A percentile compares a stretch with the other conserved stretches of the same genome.
These are phyloP conservation scores for Hypoxylon sp. DNA, from an alignment of 2,329 filamentous ascomycete species.

Conservation along the genomic window DNA sequence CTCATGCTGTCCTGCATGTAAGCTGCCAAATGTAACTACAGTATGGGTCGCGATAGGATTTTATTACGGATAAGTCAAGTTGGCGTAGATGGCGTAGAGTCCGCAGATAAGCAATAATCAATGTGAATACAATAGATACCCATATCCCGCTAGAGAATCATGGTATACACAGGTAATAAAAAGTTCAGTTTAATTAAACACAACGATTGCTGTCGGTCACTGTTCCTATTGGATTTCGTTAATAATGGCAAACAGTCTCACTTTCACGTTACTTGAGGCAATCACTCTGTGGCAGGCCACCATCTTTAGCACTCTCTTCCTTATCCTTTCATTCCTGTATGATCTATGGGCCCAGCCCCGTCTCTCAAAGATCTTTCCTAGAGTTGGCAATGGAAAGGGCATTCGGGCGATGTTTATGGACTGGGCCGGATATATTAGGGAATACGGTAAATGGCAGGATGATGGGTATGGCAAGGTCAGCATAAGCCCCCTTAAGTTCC, in stretches of 20 bases:
- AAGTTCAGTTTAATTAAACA: neutral
- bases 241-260: neutral
- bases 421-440: neutral
- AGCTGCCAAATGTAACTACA: neutral
- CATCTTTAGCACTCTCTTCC: neutral
- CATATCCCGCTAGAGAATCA: neutral
- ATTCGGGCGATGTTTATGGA: neutral
- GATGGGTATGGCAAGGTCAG: neutral
- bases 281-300: neutral
- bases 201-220: neutral
- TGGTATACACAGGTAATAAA: neutral
- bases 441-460: conserved; percentile 2
- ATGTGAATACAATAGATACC: conserved; percentile 1
- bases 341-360: conserved; percentile 2
- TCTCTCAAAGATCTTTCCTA: neutral
- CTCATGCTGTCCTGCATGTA: neutral
- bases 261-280: neutral
- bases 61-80: neutral
- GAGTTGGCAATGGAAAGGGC: neutral
- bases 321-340: neutral
- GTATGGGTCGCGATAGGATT: neutral
- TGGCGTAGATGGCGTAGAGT: neutral
- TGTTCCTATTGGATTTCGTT: neutral
- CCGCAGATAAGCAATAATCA: neutral
- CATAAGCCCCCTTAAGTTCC: neutral